Evolutionary conservation across 2,329 filamentous ascomycete genomes (phyloP).

Genomic region (Claviceps purpurea): DNA sequence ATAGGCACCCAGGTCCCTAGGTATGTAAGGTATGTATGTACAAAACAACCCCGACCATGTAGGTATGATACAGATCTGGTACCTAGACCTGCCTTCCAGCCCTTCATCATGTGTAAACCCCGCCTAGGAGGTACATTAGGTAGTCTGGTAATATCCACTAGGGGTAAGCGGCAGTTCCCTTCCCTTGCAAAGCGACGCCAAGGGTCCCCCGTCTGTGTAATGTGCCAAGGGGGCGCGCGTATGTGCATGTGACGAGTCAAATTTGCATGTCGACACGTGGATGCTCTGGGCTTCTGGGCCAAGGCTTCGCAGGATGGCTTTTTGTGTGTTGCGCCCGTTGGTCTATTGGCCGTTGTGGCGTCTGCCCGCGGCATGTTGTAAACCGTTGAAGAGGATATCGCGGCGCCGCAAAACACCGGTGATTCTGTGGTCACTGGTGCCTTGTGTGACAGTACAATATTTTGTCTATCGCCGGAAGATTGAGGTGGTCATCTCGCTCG

Average conservation of each 20-base stretch:
- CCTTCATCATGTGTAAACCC: too few species aligned
- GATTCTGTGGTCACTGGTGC: neutral
- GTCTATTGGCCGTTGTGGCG: neutral
- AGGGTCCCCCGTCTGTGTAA: neutral
- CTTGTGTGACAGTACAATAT: neutral
- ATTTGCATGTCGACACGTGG: neutral
- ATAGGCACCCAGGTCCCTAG: too few species aligned
- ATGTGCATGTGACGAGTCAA: neutral
- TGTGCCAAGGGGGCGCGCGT: neutral
- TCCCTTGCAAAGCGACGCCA: neutral
- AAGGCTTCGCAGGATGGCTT: too few species aligned
- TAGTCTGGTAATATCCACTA: too few species aligned
- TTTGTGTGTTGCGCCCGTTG: too few species aligned
- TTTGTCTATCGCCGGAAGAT: neutral
- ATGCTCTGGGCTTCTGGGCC: too few species aligned
- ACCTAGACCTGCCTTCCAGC: too few species aligned
- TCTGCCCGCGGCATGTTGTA: neutral
- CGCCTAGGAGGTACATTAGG: too few species aligned
- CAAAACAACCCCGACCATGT: too few species aligned
- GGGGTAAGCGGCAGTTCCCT: conserved; percentile 4
- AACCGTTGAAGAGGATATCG: neutral
- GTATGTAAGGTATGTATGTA: too few species aligned
- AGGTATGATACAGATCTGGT: too few species aligned
- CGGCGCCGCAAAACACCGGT: neutral
- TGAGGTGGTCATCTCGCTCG: neutral